phyloP scores from a whole-genome alignment of 1,284 basidiomycete species.

The Boletus subluridellus region DNA sequence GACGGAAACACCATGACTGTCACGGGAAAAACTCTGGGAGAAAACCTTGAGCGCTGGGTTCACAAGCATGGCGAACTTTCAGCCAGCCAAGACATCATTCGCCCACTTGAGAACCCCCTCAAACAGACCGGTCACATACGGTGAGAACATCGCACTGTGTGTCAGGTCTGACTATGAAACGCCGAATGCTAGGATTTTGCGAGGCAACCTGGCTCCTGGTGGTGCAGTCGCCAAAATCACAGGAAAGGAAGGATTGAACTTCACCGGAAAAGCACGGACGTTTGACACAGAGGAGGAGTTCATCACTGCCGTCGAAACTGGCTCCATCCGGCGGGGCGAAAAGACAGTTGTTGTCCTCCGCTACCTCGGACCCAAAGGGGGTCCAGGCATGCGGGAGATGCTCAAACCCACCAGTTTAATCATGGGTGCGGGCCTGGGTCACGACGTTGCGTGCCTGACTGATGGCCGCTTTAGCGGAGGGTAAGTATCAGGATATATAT shows the following conservation, averaged over 20 bases:
- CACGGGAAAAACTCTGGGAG: conserved; percentile 82
- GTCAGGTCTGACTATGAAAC: conserved; percentile 3
- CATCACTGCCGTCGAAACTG: conserved; percentile 74
- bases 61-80: conserved; percentile 74
- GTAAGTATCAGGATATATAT: conserved; percentile 42
- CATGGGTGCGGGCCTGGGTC: conserved; percentile 90
- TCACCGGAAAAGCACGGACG: conserved; percentile 78
- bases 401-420: conserved; percentile 86
- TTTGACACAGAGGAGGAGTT: conserved; percentile 86
- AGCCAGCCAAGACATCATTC: conserved; percentile 74
- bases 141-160: conserved; percentile 39
- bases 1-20: conserved; percentile 86
- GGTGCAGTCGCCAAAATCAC: conserved; percentile 95
- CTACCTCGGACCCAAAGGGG: conserved; percentile 87
- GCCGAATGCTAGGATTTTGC: conserved; percentile 55
- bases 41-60: conserved; percentile 85
- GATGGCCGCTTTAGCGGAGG: conserved; percentile 95
- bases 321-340: conserved; percentile 79
- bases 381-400: conserved; percentile 95
- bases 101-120: conserved; percentile 82
- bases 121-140: conserved; percentile 85
- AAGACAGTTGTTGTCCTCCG: conserved; percentile 88
- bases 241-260: conserved; percentile 85
- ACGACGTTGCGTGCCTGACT: conserved; percentile 87
- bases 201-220: conserved; percentile 87